phyloP scores from a whole-genome alignment of 73 alveolate species.

The Symbiodinium pilosum region DNA sequence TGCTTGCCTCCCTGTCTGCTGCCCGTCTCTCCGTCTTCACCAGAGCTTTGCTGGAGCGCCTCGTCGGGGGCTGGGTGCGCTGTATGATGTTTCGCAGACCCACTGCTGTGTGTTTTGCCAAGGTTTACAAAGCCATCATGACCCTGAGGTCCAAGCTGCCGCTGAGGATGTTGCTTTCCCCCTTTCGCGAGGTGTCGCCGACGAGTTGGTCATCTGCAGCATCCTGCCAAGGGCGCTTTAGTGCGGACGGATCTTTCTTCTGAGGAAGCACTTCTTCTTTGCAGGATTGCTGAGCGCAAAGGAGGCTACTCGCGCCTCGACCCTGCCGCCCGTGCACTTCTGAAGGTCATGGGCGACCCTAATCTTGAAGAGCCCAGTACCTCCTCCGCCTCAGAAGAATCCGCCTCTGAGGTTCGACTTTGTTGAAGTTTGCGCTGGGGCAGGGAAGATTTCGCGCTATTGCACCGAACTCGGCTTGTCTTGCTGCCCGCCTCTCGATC shows the following conservation, averaged over 20 bases:
- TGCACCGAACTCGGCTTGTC: background rate
- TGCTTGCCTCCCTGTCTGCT: background rate
- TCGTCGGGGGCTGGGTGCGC: background rate
- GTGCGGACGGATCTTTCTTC: background rate
- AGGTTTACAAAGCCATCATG: background rate
- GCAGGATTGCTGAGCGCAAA: background rate
- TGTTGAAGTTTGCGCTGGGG: background rate
- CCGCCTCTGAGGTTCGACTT: background rate
- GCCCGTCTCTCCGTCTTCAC: background rate
- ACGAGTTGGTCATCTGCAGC: background rate
- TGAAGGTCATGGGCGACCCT: background rate
- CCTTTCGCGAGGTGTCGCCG: background rate
- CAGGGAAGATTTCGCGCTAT: background rate
- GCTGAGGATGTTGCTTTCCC: background rate
- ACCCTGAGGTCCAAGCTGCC: background rate
- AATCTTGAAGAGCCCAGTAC: background rate
- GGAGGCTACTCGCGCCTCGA: background rate
- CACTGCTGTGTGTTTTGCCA: background rate
- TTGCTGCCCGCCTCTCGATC: background rate
- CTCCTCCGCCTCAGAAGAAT: background rate
- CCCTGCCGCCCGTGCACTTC: background rate
- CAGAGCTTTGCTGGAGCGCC: background rate
- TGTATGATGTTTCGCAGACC: background rate
- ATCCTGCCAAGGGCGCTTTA: background rate
- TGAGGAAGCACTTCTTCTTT: background rate